A percentile compares a stretch with the other conserved stretches of the same genome.
Conservation (phyloP, 495 filamentous ascomycete genomes). For the Glutinoglossum americanum region DNA sequence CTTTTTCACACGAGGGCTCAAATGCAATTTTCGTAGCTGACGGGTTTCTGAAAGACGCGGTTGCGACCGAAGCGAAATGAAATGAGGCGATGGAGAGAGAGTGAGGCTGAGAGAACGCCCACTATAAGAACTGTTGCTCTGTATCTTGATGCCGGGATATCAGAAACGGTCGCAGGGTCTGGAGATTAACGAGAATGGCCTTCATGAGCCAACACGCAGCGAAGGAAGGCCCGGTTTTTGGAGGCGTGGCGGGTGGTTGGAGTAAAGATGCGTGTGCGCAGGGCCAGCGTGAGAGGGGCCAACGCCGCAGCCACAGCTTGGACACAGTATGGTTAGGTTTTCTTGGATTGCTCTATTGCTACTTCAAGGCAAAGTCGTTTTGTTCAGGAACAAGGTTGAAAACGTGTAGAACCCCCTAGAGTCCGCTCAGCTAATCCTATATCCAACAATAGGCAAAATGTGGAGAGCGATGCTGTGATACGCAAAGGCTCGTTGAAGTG, state of each 20-base stretch:
- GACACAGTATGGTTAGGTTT: not conserved
- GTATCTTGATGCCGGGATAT: not conserved
- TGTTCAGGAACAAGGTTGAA: not conserved
- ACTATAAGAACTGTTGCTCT: not conserved
- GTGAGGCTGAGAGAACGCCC: not conserved
- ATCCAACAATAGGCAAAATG: not conserved
- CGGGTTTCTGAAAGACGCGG: not conserved
- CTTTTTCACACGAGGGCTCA: not conserved
- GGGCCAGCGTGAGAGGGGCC: not conserved
- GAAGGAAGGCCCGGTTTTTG: not conserved
- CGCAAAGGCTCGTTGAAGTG: not conserved
- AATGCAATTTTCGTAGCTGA: not conserved
- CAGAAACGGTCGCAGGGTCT: not conserved
- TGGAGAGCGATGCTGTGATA: not conserved
- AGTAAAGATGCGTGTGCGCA: not conserved
- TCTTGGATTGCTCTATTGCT: not conserved
- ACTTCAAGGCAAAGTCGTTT: not conserved
- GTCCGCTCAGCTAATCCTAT: not conserved
- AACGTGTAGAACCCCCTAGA: not conserved
- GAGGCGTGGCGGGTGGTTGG: not conserved
- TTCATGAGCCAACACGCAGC: not conserved
- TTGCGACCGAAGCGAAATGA: constrained; percentile 4
- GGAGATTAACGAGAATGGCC: not conserved
- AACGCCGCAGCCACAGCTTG: not conserved
- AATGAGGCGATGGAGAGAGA: not conserved